These are phyloP conservation scores for Fusarium euwallaceae DNA, from an alignment of 2,329 filamentous ascomycete species.

Conservation along the genomic window DNA sequence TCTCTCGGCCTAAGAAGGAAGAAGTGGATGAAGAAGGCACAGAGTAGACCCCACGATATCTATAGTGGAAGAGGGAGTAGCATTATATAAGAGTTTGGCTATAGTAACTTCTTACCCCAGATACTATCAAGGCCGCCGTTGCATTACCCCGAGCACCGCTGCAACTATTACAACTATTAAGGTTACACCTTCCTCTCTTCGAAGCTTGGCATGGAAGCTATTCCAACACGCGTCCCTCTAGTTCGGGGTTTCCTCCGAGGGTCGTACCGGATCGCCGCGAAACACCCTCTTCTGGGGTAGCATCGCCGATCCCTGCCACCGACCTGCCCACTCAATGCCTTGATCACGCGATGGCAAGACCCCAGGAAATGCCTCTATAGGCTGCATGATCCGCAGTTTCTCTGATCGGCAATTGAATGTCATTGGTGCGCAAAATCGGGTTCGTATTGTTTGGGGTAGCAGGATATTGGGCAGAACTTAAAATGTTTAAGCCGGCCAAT, in stretches of 20 bases:
- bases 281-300: constrained; percentile 11
- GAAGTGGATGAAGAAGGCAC: not conserved
- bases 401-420: not conserved
- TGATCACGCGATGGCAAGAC: not conserved
- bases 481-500: not conserved
- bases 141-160: not conserved
- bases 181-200: not conserved
- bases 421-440: constrained; percentile 29
- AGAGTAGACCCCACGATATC: not conserved
- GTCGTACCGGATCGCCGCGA: constrained; percentile 14
- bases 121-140: not conserved
- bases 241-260: not conserved
- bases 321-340: not conserved
- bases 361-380: not conserved
- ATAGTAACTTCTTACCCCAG: not conserved
- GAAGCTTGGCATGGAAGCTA: not conserved
- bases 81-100: not conserved
- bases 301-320: constrained; percentile 20
- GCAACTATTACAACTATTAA: not conserved
- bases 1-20: not conserved
- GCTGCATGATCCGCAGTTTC: constrained; percentile 22
- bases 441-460: not conserved
- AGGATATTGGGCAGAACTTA: not conserved
- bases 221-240: not conserved
- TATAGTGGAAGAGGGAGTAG: not conserved